Evolutionary conservation across 495 filamentous ascomycete species (phyloP).

Genomic region (Entonaema liquescens): DNA sequence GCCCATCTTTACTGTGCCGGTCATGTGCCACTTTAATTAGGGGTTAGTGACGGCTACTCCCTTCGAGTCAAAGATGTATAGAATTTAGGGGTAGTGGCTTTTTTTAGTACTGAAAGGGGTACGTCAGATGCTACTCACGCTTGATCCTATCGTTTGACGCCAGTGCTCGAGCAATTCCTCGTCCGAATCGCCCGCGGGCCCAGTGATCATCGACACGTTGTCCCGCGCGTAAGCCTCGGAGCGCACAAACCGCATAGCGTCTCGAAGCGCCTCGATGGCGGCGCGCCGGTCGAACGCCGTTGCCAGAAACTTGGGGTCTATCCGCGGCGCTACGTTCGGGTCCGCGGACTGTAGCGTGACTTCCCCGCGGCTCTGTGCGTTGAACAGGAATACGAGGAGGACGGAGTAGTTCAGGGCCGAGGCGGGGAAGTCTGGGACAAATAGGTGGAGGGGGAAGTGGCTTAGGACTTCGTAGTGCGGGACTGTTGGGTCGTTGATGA

Average conservation of each 20-base stretch:
- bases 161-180: conserved; percentile 64
- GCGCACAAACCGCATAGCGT: conserved; percentile 54
- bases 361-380: conserved; percentile 55
- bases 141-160: conserved; percentile 48
- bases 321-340: conserved; percentile 61
- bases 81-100: neutral
- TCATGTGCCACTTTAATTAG: conserved; percentile 61
- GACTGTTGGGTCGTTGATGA: conserved; percentile 59
- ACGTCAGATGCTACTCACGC: neutral
- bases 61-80: neutral
- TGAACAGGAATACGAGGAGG: conserved; percentile 48
- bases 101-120: neutral
- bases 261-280: conserved; percentile 62
- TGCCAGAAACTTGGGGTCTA: conserved; percentile 65
- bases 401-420: conserved; percentile 47
- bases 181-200: conserved; percentile 60
- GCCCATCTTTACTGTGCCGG: conserved; percentile 72
- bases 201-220: conserved; percentile 51
- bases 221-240: conserved; percentile 58
- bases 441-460: conserved; percentile 56
- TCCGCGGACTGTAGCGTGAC: conserved; percentile 64
- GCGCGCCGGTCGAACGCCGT: conserved; percentile 66
- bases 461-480: conserved; percentile 52
- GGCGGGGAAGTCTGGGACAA: conserved; percentile 46
- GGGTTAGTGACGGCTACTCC: neutral